Conservation (phyloP, 257 asterid genomes). For the Nicotiana undulata region DNA sequence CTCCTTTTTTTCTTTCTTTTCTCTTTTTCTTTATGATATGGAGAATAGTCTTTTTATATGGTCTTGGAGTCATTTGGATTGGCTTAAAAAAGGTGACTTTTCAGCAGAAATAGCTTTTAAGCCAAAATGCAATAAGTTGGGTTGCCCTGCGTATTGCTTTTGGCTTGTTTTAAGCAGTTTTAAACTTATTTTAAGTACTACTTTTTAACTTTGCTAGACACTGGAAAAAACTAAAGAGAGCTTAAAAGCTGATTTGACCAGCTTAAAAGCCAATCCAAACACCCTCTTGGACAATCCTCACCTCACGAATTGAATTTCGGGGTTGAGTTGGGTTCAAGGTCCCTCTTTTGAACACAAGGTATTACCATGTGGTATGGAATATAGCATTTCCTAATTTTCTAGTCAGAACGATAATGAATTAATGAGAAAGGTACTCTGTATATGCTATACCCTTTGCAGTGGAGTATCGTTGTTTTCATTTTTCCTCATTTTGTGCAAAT, state of each 20-base stretch:
- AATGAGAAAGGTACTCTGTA: not conserved
- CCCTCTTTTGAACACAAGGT: not conserved
- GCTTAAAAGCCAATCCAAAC: no score
- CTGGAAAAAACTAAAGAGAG: no score
- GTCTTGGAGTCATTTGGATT: not conserved
- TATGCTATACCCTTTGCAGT: not conserved
- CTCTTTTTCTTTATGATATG: not conserved
- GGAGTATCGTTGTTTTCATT: not conserved
- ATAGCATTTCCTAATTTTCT: not conserved
- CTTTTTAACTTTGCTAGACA: no score
- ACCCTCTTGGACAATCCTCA: not conserved
- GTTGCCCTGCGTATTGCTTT: no score
- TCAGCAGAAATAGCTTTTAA: no score
- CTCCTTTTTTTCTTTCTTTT: not conserved
- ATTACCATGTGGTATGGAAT: not conserved
- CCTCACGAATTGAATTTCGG: not conserved
- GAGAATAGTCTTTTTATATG: not conserved
- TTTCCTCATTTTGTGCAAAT: not conserved
- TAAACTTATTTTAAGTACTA: no score
- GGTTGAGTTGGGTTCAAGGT: not conserved
- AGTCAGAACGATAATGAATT: not conserved
- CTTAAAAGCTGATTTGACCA: no score
- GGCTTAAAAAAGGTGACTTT: no score
- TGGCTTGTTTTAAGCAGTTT: no score
- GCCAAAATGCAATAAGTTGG: no score